phyloP scores from a whole-genome alignment of 2,329 filamentous ascomycete genomes.

The Aspergillus spinulosporus region DNA sequence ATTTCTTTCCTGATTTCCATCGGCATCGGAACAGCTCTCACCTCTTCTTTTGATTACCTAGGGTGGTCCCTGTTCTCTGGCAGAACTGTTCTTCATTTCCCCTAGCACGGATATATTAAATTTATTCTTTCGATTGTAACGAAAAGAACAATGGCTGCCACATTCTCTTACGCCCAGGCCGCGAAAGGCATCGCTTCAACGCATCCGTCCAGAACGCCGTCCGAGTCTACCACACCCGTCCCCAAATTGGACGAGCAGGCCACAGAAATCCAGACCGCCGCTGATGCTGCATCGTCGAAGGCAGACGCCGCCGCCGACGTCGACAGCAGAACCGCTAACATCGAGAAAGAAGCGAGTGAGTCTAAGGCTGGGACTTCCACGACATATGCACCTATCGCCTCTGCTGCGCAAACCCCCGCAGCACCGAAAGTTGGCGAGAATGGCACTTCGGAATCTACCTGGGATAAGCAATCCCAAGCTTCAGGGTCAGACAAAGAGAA shows the following conservation, averaged over 20 bases:
- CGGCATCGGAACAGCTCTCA: conserved; percentile 29
- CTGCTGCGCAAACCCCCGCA: conserved; percentile 54
- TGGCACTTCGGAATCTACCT: conserved; percentile 64
- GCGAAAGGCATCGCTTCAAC: conserved; percentile 72
- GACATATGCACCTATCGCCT: conserved; percentile 57
- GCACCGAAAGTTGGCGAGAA: conserved; percentile 62
- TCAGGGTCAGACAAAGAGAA: conserved; percentile 60
- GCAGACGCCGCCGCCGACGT: conserved; percentile 44
- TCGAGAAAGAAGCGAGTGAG: conserved; percentile 36
- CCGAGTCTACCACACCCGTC: conserved; percentile 32
- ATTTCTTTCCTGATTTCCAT: conserved; percentile 27
- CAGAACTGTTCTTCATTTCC: conserved; percentile 24
- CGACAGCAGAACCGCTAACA: conserved; percentile 39
- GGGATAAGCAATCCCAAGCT: conserved; percentile 66
- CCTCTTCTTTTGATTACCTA: conserved; percentile 25
- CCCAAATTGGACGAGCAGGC: conserved; percentile 34
- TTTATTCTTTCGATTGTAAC: conserved; percentile 14
- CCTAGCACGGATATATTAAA: conserved; percentile 24
- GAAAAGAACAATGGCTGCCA: conserved; percentile 45
- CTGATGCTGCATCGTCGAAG: conserved; percentile 44
- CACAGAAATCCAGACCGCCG: conserved; percentile 28
- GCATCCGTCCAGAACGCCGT: conserved; percentile 44
- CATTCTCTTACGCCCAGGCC: conserved; percentile 94
- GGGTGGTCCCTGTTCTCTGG: conserved; percentile 28
- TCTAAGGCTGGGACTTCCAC: conserved; percentile 38